Conservation (phyloP, 768 basidiomycete species). For the Floccularia luteovirens region DNA sequence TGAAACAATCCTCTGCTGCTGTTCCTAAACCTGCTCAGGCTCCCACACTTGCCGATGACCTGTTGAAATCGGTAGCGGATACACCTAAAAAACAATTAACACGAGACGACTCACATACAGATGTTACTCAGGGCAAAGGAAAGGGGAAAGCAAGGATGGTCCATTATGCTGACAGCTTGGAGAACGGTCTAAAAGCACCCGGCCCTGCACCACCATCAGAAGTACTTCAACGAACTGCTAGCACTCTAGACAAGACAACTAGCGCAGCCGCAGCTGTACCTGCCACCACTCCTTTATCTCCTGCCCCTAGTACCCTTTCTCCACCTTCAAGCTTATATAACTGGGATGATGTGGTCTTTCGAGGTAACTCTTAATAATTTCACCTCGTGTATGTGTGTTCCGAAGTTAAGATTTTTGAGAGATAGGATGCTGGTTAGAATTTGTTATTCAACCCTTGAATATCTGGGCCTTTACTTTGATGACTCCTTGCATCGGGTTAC, state of each 20-base stretch:
- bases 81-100: no score
- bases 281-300: no score
- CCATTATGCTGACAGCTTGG: conserved; percentile 25
- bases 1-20: neutral
- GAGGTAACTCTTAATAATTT: conserved; percentile 42
- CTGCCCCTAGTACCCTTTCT: conserved; percentile 8
- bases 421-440: conserved; percentile 88
- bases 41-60: no score
- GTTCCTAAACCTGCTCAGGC: no score
- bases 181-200: conserved; percentile 8
- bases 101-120: no score
- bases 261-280: conserved; percentile 53
- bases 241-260: conserved; percentile 50
- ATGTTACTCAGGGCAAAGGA: conserved; percentile 10
- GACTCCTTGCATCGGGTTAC: conserved; percentile 62
- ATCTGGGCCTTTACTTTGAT: conserved; percentile 46
- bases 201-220: conserved; percentile 51
- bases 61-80: no score
- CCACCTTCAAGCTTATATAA: conserved; percentile 13
- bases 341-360: conserved; percentile 56
- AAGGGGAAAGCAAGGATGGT: conserved; percentile 28
- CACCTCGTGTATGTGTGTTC: conserved; percentile 3
- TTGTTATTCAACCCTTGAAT: conserved; percentile 51
- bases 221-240: conserved; percentile 58
- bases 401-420: conserved; percentile 23